phyloP scores from a whole-genome alignment of 139 green algal species.

The Chlorella sp. region DNA sequence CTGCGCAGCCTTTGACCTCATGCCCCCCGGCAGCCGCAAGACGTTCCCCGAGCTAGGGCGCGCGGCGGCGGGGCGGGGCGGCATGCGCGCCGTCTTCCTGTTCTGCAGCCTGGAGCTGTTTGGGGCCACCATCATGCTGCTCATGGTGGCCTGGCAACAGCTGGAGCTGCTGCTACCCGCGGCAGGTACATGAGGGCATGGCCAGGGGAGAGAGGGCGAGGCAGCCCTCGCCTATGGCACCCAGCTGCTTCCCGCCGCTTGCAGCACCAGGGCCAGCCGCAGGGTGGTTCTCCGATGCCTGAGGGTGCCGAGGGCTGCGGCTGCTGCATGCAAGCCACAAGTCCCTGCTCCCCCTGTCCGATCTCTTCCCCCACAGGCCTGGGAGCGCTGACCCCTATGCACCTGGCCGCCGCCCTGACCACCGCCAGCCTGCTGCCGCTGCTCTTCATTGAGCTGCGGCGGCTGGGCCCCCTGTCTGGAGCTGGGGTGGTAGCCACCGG shows the following conservation, averaged over 20 bases:
- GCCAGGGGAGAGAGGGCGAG: too few species aligned
- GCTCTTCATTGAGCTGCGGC: constrained; percentile 40
- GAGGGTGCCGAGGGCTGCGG: too few species aligned
- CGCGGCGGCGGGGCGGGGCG: not conserved
- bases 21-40: constrained; percentile 27
- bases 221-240: too few species aligned
- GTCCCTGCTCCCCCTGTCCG: too few species aligned
- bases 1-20: constrained; percentile 40
- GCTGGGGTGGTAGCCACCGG: constrained; percentile 35
- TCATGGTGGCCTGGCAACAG: constrained; percentile 59
- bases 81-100: constrained; percentile 28
- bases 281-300: too few species aligned
- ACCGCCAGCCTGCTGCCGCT: constrained; percentile 34
- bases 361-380: constrained; percentile 11
- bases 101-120: constrained; percentile 60
- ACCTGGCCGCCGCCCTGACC: constrained; percentile 28
- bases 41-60: constrained; percentile 47
- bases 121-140: constrained; percentile 45
- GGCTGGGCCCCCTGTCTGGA: constrained; percentile 44
- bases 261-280: too few species aligned
- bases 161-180: constrained; percentile 43
- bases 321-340: too few species aligned
- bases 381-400: constrained; percentile 13
- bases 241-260: too few species aligned
- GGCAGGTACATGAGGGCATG: constrained; percentile 23